These are phyloP conservation scores for Chloromonas sp. DNA, from an alignment of 163 green algal species.

Conservation along the genomic window DNA sequence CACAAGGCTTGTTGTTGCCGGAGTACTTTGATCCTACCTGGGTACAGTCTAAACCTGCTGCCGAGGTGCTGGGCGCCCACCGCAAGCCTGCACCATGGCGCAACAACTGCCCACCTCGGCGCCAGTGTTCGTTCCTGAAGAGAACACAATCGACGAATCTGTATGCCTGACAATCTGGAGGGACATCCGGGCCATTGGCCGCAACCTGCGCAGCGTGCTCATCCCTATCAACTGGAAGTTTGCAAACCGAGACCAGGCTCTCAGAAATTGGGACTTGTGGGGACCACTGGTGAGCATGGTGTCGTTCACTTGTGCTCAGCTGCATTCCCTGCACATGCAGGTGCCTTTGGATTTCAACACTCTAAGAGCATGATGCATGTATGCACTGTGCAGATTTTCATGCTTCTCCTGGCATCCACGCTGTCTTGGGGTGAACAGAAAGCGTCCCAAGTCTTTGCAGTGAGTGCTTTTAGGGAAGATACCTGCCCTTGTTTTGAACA, in stretches of 20 bases:
- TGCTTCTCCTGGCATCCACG: slow-evolving; percentile 68
- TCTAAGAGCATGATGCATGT: not conserved
- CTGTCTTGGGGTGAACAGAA: slow-evolving; percentile 65
- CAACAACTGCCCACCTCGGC: not conserved
- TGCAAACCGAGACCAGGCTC: slow-evolving; percentile 58
- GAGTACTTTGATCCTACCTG: too few species aligned
- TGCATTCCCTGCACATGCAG: not conserved
- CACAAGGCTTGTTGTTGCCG: too few species aligned
- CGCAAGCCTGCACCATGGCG: too few species aligned
- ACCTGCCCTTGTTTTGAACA: too few species aligned
- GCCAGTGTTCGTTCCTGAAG: not conserved
- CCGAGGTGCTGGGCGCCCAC: too few species aligned
- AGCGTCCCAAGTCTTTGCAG: slow-evolving; percentile 69
- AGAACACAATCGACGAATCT: not conserved
- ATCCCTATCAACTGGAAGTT: slow-evolving; percentile 79
- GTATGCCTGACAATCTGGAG: not conserved
- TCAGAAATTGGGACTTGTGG: slow-evolving; percentile 98
- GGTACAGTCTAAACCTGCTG: too few species aligned
- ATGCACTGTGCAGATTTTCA: slow-evolving; percentile 62
- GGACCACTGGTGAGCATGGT: slow-evolving; percentile 73
- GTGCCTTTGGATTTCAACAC: not conserved
- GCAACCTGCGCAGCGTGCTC: slow-evolving; percentile 80
- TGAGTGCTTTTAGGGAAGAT: slow-evolving; percentile 29
- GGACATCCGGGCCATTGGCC: slow-evolving; percentile 59
- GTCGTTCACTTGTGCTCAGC: not conserved